These are phyloP conservation scores for Blastobotrys elegans DNA, from an alignment of 1,139 yeast species.

Conservation along the genomic window DNA sequence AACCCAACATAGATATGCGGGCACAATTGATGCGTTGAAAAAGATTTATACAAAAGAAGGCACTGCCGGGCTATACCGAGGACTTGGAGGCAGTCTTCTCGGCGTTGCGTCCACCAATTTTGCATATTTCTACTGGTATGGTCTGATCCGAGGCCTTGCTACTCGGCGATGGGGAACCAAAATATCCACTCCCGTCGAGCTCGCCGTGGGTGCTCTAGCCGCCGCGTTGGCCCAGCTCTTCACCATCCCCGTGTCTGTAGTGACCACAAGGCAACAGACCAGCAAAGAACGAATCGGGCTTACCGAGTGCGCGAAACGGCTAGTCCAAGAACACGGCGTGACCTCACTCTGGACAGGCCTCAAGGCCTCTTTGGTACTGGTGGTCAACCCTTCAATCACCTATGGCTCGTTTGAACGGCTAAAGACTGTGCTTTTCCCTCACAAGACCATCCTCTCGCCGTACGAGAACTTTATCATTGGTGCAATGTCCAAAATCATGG, in stretches of 20 bases:
- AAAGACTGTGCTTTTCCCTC: conserved; percentile 49
- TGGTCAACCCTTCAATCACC: conserved; percentile 82
- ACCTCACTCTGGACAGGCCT: conserved; percentile 81
- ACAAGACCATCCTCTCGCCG: conserved; percentile 50
- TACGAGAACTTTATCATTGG: conserved; percentile 70
- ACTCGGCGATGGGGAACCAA: conserved; percentile 34
- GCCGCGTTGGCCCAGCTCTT: conserved; percentile 81
- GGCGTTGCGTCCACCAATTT: conserved; percentile 80
- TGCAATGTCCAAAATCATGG: conserved; percentile 72
- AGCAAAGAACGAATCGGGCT: conserved; percentile 35
- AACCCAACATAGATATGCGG: conserved; percentile 41
- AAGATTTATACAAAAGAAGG: conserved; percentile 60
- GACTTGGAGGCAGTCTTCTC: conserved; percentile 61
- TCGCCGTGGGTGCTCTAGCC: conserved; percentile 75
- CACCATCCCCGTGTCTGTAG: conserved; percentile 77
- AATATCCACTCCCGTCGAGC: conserved; percentile 61
- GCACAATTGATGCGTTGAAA: conserved; percentile 57
- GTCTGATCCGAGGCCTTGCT: conserved; percentile 61
- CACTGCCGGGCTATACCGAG: conserved; percentile 68
- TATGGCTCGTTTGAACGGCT: conserved; percentile 78
- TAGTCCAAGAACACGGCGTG: conserved; percentile 62
- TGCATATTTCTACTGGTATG: conserved; percentile 83
- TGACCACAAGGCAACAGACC: conserved; percentile 79
- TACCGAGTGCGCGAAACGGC: conserved; percentile 47
- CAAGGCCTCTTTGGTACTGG: conserved; percentile 72